These are phyloP conservation scores for Cystobasidium onofrii DNA, from an alignment of 768 basidiomycete species.

Conservation along the genomic window DNA sequence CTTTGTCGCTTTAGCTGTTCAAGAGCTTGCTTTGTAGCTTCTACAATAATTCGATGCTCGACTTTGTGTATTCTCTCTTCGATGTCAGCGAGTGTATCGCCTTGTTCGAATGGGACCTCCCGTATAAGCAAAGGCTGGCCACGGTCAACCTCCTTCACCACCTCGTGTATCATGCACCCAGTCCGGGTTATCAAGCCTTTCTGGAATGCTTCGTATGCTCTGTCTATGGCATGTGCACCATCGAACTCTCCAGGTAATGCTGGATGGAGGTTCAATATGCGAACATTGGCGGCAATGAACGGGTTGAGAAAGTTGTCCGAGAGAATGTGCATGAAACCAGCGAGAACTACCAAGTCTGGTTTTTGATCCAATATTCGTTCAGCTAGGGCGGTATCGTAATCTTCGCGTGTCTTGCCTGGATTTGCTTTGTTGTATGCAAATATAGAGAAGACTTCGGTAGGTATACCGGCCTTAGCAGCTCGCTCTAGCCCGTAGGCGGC, in stretches of 20 bases:
- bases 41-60: constrained; percentile 86
- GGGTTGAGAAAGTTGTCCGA: constrained; percentile 67
- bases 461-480: constrained; percentile 62
- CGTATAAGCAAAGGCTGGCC: constrained; percentile 78
- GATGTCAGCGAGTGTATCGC: constrained; percentile 63
- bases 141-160: constrained; percentile 84
- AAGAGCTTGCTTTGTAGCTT: constrained; percentile 66
- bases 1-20: constrained; percentile 42
- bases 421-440: constrained; percentile 71
- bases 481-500: constrained; percentile 79
- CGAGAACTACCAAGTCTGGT: constrained; percentile 86
- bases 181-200: constrained; percentile 65
- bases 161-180: constrained; percentile 89
- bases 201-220: constrained; percentile 81
- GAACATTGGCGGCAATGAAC: constrained; percentile 51
- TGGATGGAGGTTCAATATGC: constrained; percentile 93
- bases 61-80: constrained; percentile 68
- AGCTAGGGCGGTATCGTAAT: constrained; percentile 75
- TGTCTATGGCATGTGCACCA: constrained; percentile 72
- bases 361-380: constrained; percentile 51
- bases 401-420: constrained; percentile 63
- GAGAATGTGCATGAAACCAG: constrained; percentile 98
- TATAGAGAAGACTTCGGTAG: constrained; percentile 71
- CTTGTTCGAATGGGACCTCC: constrained; percentile 64
- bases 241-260: constrained; percentile 94